These are phyloP conservation scores for Verbena officinalis DNA, from an alignment of 257 asterid genomes.

Conservation along the genomic window DNA sequence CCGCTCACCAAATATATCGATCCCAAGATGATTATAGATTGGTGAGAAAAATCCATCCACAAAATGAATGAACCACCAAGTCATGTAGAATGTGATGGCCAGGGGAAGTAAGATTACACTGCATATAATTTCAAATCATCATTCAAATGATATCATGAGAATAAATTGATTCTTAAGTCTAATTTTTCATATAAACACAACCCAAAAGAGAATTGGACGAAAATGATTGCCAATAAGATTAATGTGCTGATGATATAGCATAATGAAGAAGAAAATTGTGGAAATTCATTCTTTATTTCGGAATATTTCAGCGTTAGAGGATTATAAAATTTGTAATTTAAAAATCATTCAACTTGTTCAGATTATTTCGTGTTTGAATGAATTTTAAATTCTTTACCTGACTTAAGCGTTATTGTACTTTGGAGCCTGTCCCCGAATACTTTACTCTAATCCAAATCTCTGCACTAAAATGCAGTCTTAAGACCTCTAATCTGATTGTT, in stretches of 20 bases:
- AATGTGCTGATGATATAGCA: background rate
- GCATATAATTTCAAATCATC: constrained; percentile 36
- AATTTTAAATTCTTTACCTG: no score
- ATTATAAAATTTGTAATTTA: no score
- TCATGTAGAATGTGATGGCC: constrained; percentile 77
- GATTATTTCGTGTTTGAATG: no score
- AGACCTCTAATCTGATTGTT: background rate
- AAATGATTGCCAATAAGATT: background rate
- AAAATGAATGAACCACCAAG: constrained; percentile 84
- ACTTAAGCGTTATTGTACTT: no score
- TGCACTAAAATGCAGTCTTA: no score
- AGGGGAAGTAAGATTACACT: constrained; percentile 79
- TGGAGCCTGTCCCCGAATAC: no score
- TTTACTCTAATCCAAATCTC: no score
- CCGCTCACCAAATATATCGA: constrained; percentile 64
- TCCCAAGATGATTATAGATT: constrained; percentile 67
- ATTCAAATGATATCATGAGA: background rate
- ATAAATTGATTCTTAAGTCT: background rate
- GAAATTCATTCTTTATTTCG: background rate
- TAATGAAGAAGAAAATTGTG: background rate
- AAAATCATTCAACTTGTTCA: no score
- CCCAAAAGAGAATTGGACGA: background rate
- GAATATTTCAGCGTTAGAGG: no score
- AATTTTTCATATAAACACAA: background rate
- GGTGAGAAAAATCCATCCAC: constrained; percentile 90